A percentile compares a stretch with the other conserved stretches of the same genome.
Conservation (phyloP, 1,139 yeast genomes). For the Petasospora fabianii region DNA sequence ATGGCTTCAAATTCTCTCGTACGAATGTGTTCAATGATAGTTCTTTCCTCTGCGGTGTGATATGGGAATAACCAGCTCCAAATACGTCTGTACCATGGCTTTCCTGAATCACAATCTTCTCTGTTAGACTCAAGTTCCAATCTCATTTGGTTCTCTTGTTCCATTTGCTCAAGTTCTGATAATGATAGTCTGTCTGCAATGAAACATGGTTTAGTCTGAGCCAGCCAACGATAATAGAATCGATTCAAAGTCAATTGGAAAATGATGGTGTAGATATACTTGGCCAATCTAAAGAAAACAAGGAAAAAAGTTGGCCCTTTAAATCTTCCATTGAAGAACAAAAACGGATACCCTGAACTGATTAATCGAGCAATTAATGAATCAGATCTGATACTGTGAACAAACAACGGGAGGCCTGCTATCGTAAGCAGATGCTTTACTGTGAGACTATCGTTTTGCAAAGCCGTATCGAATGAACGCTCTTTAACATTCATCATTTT, state of each 20-base stretch:
- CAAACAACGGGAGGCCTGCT: conserved; percentile 29
- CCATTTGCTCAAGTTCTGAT: conserved; percentile 28
- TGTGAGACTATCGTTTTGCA: conserved; percentile 28
- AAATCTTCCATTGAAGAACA: conserved; percentile 10
- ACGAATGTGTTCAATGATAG: conserved; percentile 10
- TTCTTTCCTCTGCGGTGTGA: conserved; percentile 11
- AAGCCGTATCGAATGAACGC: conserved; percentile 29
- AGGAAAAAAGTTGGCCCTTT: conserved; percentile 18
- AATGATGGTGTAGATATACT: conserved; percentile 32
- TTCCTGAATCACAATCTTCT: conserved; percentile 3
- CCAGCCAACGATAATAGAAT: conserved; percentile 38
- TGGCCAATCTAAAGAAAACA: conserved; percentile 9
- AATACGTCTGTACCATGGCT: conserved; percentile 11
- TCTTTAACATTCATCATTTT: conserved; percentile 33
- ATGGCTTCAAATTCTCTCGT: conserved; percentile 27
- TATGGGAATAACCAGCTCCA: conserved; percentile 13
- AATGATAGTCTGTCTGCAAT: conserved; percentile 22
- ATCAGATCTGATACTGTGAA: conserved; percentile 16
- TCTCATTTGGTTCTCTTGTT: conserved; percentile 25
- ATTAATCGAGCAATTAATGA: not conserved
- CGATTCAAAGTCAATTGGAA: conserved; percentile 39
- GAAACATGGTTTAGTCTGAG: conserved; percentile 29
- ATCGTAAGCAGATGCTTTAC: conserved; percentile 25
- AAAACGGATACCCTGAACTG: conserved; percentile 12
- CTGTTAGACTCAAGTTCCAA: conserved; percentile 18